A percentile compares a stretch with the other conserved stretches of the same genome.
Evolutionary conservation across 345 rosid species (phyloP).

Genomic region (Citropsis articulata): DNA sequence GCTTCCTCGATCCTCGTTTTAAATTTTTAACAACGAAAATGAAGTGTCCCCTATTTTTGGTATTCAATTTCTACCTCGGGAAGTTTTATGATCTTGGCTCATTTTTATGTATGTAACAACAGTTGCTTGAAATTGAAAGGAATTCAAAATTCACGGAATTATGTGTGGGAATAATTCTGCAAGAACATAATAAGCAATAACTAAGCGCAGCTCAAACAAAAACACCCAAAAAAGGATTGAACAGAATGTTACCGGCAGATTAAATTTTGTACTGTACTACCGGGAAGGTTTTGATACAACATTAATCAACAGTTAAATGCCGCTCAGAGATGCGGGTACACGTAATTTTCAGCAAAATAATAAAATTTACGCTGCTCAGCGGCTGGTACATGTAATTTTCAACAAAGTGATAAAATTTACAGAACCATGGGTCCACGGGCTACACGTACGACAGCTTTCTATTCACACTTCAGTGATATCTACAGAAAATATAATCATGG

Average conservation of each 20-base stretch:
- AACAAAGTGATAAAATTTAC: not conserved
- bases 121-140: no score
- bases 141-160: not conserved
- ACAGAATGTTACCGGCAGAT: not conserved
- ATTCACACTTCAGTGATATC: not conserved
- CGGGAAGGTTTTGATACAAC: not conserved
- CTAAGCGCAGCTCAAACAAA: not conserved
- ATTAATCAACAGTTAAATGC: not conserved
- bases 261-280: not conserved
- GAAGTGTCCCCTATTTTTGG: no score
- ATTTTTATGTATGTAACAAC: no score
- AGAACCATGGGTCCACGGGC: not conserved
- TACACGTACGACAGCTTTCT: not conserved
- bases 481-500: conserved; percentile 8
- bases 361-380: not conserved
- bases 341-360: not conserved
- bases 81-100: no score
- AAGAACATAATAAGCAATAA: no score
- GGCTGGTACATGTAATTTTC: not conserved
- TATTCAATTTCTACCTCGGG: not conserved
- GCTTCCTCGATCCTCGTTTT: not conserved
- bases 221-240: not conserved
- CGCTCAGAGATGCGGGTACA: not conserved
- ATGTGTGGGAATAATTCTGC: not conserved
- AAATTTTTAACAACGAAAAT: no score